phyloP scores from a whole-genome alignment of 352 stramenopile species.

The Thalassiosira mediterranea region DNA sequence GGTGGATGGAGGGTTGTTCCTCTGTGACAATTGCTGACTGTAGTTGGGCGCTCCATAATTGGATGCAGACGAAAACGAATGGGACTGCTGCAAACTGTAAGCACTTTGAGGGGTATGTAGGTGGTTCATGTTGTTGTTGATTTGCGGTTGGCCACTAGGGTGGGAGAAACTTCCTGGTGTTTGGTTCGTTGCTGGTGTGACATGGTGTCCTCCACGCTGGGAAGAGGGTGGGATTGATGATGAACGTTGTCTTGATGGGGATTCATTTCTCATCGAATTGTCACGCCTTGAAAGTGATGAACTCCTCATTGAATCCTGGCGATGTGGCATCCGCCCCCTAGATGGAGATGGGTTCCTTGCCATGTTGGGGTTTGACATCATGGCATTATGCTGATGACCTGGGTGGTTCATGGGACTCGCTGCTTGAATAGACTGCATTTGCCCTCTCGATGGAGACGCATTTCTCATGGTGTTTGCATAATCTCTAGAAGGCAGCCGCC shows the following conservation, averaged over 20 bases:
- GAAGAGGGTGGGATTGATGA: conserved; percentile 2
- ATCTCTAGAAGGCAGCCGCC: conserved; percentile 3
- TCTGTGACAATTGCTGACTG: not conserved
- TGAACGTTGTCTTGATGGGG: not conserved
- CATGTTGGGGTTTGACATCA: no score
- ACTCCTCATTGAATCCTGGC: not conserved
- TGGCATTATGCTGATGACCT: no score
- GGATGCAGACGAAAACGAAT: conserved; percentile 13
- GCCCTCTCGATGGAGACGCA: not conserved
- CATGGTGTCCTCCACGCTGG: conserved; percentile 4
- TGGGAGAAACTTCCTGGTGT: conserved; percentile 5
- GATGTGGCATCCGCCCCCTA: not conserved
- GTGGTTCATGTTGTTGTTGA: conserved; percentile 13
- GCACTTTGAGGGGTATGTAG: not conserved
- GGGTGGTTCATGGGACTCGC: conserved; percentile 3
- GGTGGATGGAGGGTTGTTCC: conserved; percentile 5
- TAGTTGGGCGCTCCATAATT: not conserved
- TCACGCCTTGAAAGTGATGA: not conserved
- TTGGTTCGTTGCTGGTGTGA: conserved; percentile 25
- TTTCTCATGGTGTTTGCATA: not conserved
- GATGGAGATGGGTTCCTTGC: not conserved
- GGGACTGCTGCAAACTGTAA: conserved; percentile 14
- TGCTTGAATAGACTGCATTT: conserved; percentile 10
- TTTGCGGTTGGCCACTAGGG: not conserved
- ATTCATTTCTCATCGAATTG: not conserved